phyloP scores from a whole-genome alignment of 2,329 filamentous ascomycete species.

The Pseudomassariella vexata region DNA sequence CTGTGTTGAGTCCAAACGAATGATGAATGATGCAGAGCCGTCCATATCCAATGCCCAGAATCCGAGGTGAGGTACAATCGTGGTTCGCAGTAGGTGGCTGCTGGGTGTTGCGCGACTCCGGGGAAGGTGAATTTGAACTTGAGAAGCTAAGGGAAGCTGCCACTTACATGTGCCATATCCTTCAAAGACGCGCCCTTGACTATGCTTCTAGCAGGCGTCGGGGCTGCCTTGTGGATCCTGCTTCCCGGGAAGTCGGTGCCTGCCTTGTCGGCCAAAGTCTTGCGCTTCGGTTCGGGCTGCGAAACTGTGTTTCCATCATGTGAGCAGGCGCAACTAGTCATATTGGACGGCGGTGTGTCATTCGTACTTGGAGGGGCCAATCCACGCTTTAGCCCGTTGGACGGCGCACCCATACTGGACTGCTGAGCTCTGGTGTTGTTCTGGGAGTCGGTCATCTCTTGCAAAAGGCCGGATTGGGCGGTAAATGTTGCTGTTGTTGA shows the following conservation, averaged over 20 bases:
- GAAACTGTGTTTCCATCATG: constrained; percentile 30
- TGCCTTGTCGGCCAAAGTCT: constrained; percentile 49
- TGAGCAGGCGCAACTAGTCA: constrained; percentile 11
- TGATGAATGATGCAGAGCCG: too few species aligned
- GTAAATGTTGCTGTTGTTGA: constrained; percentile 14
- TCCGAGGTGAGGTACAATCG: too few species aligned
- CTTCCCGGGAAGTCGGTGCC: constrained; percentile 40
- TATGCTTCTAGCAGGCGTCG: constrained; percentile 32
- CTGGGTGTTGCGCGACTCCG: too few species aligned
- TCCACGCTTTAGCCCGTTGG: constrained; percentile 45
- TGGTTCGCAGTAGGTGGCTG: too few species aligned
- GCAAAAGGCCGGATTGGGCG: constrained; percentile 30
- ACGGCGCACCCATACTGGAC: constrained; percentile 32
- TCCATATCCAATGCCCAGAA: too few species aligned
- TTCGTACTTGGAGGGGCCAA: constrained; percentile 37
- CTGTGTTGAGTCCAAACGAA: too few species aligned
- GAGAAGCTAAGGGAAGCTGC: too few species aligned
- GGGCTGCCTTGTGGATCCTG: constrained; percentile 31
- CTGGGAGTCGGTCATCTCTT: constrained; percentile 56
- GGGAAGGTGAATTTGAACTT: too few species aligned
- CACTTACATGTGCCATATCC: constrained; percentile 11
- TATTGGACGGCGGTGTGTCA: constrained; percentile 7
- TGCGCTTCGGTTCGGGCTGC: constrained; percentile 55
- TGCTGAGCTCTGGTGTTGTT: constrained; percentile 47
- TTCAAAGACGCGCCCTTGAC: constrained; percentile 39